These are phyloP conservation scores for Trichoderma sp. DNA, from an alignment of 2,329 filamentous ascomycete genomes.

Conservation along the genomic window DNA sequence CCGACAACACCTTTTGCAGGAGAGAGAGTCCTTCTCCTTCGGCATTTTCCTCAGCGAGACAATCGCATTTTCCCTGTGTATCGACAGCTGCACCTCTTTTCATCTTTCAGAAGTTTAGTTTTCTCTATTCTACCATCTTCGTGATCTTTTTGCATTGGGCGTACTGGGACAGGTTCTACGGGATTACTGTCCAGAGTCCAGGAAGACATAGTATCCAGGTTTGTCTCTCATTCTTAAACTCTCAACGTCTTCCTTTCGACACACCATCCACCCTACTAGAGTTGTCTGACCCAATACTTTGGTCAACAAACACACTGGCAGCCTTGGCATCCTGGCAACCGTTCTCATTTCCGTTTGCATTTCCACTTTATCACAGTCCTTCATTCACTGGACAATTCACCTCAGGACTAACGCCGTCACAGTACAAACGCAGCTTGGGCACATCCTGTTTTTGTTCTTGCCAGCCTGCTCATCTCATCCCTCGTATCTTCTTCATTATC, in stretches of 20 bases:
- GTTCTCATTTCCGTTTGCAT: background rate
- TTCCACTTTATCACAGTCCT: background rate
- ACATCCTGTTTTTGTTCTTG: background rate
- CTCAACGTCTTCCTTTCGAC: background rate
- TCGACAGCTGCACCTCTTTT: background rate
- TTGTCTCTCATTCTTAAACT: background rate
- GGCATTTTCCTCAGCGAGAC: background rate
- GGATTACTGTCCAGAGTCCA: background rate
- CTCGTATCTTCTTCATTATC: background rate
- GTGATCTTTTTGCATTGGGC: background rate
- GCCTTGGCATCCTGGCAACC: too few species aligned
- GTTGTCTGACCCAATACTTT: background rate
- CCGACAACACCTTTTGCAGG: background rate
- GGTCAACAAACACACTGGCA: background rate
- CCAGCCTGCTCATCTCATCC: background rate
- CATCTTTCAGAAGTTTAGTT: background rate
- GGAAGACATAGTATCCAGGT: slow-evolving; percentile 5
- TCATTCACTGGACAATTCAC: background rate
- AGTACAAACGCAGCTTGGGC: background rate
- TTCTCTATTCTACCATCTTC: background rate
- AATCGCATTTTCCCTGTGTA: background rate
- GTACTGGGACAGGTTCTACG: background rate
- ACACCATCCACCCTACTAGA: background rate
- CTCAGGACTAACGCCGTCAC: background rate
- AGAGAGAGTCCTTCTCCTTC: background rate